Conservation (phyloP, 108 stramenopile genomes). For the Cyclostephanos tholiformis region DNA sequence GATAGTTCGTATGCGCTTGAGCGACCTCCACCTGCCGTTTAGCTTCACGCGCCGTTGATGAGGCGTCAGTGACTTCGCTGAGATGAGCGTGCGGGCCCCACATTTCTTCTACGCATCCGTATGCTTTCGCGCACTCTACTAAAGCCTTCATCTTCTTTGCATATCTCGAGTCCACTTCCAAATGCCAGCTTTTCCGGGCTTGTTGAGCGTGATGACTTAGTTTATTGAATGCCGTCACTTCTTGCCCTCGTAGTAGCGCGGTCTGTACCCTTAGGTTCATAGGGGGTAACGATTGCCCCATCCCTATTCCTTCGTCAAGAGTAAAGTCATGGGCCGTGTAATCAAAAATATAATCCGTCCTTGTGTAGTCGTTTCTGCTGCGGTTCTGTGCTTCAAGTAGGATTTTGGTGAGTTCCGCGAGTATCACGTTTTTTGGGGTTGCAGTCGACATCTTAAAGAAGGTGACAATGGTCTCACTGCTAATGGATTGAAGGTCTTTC, state of each 20-base stretch:
- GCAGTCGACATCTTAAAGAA: neutral
- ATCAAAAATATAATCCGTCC: neutral
- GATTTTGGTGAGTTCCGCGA: neutral
- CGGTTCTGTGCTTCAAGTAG: neutral
- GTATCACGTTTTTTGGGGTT: neutral
- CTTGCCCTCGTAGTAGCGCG: neutral
- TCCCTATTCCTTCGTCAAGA: neutral
- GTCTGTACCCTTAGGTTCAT: neutral
- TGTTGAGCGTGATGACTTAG: neutral
- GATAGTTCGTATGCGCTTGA: neutral
- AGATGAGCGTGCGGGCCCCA: neutral
- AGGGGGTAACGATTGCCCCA: neutral
- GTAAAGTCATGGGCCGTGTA: neutral
- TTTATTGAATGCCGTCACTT: neutral
- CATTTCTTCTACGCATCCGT: neutral
- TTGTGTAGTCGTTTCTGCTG: no score
- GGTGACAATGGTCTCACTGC: neutral
- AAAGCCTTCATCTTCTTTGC: neutral
- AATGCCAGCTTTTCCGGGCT: neutral
- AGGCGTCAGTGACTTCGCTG: neutral
- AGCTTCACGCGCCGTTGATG: neutral
- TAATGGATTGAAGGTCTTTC: neutral
- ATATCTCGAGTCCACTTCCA: neutral
- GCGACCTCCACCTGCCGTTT: neutral
- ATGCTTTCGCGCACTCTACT: neutral